Percentiles rank a stretch among this genome's conserved stretches.
Conservation (phyloP, 352 stramenopile genomes). For the Globisporangium mamillatum region DNA sequence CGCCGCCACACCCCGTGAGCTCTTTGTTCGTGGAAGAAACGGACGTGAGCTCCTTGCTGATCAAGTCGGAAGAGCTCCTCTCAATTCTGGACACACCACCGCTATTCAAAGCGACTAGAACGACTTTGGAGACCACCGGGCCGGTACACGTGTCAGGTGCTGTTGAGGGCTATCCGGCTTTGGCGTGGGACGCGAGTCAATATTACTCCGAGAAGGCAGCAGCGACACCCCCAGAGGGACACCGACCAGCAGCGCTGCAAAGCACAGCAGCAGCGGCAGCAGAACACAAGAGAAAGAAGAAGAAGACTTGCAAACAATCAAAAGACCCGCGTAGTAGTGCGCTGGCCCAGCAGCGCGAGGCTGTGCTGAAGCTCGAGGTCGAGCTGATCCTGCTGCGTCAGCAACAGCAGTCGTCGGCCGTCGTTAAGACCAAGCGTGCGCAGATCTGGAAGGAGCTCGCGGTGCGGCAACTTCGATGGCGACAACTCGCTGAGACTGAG, state of each 20-base stretch:
- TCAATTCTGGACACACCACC: not conserved
- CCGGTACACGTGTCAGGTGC: not conserved
- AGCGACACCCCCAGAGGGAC: too few relatives aligned
- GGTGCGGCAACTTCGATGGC: not conserved
- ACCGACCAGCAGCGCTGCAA: too few relatives aligned
- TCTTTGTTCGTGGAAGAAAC: not conserved
- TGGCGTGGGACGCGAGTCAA: too few relatives aligned
- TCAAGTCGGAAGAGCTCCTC: slow-evolving; percentile 6
- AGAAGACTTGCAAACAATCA: not conserved
- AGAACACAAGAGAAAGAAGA: not conserved
- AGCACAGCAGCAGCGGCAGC: too few relatives aligned
- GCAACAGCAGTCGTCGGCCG: not conserved
- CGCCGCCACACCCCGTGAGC: too few relatives aligned
- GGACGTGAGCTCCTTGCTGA: not conserved
- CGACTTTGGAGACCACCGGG: not conserved
- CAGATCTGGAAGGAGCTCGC: not conserved
- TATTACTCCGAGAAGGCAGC: too few relatives aligned
- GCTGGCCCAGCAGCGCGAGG: not conserved
- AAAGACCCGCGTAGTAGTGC: too few relatives aligned
- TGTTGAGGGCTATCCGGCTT: too few relatives aligned
- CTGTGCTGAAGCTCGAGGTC: not conserved
- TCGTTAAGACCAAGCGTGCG: not conserved
- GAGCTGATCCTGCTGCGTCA: not conserved
- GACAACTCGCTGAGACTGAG: not conserved
- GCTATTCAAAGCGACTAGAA: too few relatives aligned